Percentiles rank a stretch among this genome's conserved stretches.
These are phyloP conservation scores for Bryoerythrophyllum caledonicum DNA, from an alignment of 225 moss, liverwort and hornwort species.

Conservation along the genomic window DNA sequence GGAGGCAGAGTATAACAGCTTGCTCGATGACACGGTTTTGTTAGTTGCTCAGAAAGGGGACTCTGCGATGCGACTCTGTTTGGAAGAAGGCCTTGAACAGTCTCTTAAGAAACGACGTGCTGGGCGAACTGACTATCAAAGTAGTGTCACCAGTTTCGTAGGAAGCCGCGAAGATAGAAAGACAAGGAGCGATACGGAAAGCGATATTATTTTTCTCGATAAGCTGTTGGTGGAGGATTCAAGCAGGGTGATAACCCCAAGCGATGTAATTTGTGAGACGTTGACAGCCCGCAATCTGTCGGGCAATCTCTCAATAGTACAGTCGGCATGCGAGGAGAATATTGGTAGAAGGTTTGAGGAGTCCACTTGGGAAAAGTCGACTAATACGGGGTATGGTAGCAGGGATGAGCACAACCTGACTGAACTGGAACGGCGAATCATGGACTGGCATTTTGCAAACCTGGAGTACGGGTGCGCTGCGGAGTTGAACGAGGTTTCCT, in stretches of 20 bases:
- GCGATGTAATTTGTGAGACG: constrained; percentile 52
- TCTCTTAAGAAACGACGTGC: constrained; percentile 52
- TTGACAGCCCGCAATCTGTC: constrained; percentile 34
- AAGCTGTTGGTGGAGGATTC: constrained; percentile 30
- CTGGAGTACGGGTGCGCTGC: constrained; percentile 68
- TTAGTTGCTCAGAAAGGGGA: constrained; percentile 67
- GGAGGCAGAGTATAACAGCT: constrained; percentile 69
- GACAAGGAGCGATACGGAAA: no score
- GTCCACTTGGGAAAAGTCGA: constrained; percentile 19
- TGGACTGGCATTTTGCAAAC: constrained; percentile 79
- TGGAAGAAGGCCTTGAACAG: constrained; percentile 66
- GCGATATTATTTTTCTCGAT: no score
- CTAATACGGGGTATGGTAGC: constrained; percentile 19
- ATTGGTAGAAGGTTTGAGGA: constrained; percentile 27
- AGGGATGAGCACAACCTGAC: constrained; percentile 37
- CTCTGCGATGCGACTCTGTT: constrained; percentile 60
- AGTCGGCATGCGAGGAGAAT: constrained; percentile 37
- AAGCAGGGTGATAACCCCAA: constrained; percentile 37
- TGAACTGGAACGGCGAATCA: constrained; percentile 60
- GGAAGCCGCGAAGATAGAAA: no score
- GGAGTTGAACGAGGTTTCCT: constrained; percentile 58
- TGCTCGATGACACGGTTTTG: constrained; percentile 69
- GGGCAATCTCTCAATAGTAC: constrained; percentile 48
- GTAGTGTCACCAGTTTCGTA: no score
- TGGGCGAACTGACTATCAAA: no score